Evolutionary conservation across 768 basidiomycete species (phyloP).

Genomic region (Kwoniella pini): DNA sequence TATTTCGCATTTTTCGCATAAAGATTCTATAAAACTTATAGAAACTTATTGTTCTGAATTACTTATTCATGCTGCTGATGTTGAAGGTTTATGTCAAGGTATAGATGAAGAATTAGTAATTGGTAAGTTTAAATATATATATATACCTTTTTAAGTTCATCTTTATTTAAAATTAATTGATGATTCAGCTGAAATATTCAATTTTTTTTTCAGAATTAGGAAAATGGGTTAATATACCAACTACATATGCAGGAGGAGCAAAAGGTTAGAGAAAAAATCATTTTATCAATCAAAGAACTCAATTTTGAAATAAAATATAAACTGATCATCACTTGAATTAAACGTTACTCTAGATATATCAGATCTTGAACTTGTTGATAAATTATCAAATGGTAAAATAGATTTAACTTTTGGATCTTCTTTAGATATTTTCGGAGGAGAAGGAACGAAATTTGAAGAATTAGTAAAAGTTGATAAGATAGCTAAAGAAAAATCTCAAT

Average conservation of each 20-base stretch:
- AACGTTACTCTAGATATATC: slow-evolving; percentile 63
- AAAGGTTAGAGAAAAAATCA: slow-evolving; percentile 71
- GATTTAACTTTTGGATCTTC: slow-evolving; percentile 86
- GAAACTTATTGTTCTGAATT: slow-evolving; percentile 89
- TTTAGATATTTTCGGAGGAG: slow-evolving; percentile 60
- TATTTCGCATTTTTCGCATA: background rate
- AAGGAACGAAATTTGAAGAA: slow-evolving; percentile 57
- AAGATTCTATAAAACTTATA: slow-evolving; percentile 76
- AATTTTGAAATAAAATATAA: too few species aligned
- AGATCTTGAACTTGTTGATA: slow-evolving; percentile 78
- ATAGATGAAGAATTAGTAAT: slow-evolving; percentile 85
- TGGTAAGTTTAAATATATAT: too few species aligned
- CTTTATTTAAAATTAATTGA: too few species aligned
- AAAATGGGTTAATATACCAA: slow-evolving; percentile 85
- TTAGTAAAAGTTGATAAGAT: slow-evolving; percentile 54
- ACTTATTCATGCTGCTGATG: slow-evolving; percentile 95
- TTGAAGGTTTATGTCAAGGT: slow-evolving; percentile 94
- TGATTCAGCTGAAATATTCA: background rate
- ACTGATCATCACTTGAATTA: too few species aligned
- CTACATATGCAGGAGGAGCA: slow-evolving; percentile 96
- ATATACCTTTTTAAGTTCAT: too few species aligned
- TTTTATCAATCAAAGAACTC: too few species aligned
- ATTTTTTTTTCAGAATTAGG: slow-evolving; percentile 66
- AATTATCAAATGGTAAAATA: slow-evolving; percentile 76
- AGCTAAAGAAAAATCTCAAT: slow-evolving; percentile 22